These are phyloP conservation scores for Nakataea oryzae DNA, from an alignment of 2,329 filamentous ascomycete genomes.

Conservation along the genomic window DNA sequence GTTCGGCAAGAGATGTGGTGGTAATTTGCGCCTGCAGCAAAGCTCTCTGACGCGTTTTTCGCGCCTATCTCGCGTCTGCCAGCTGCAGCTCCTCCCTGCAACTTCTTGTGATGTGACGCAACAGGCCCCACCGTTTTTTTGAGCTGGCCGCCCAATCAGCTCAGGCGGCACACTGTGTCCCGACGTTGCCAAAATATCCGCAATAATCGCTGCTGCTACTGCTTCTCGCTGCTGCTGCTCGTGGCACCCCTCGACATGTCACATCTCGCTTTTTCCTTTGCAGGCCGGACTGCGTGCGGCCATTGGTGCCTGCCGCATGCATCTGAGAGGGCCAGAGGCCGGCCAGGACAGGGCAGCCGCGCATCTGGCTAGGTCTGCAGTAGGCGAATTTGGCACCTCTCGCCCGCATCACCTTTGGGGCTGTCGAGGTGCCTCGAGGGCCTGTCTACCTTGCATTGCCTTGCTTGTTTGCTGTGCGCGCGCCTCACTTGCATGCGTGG, in stretches of 20 bases:
- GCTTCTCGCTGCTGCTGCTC: too few species aligned
- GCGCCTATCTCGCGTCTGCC: neutral
- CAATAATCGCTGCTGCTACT: too few species aligned
- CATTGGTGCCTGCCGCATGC: neutral
- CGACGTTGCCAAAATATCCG: neutral
- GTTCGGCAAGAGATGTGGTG: too few species aligned
- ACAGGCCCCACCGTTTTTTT: too few species aligned
- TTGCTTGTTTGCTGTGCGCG: too few species aligned
- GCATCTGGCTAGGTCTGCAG: neutral
- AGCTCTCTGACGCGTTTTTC: neutral
- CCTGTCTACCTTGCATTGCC: too few species aligned
- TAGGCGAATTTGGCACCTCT: too few species aligned
- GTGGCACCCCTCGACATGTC: neutral
- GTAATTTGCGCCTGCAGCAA: too few species aligned
- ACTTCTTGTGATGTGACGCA: neutral
- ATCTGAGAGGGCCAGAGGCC: neutral
- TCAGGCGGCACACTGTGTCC: neutral
- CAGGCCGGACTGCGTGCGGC: neutral
- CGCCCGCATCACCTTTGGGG: too few species aligned
- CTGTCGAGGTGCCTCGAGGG: too few species aligned
- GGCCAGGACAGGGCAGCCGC: neutral
- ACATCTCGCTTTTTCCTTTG: neutral
- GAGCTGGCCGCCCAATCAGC: neutral
- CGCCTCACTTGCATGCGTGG: too few species aligned
- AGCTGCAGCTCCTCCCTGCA: neutral